phyloP scores from a whole-genome alignment of 345 rosid genomes.

The Cardamine occulta region DNA sequence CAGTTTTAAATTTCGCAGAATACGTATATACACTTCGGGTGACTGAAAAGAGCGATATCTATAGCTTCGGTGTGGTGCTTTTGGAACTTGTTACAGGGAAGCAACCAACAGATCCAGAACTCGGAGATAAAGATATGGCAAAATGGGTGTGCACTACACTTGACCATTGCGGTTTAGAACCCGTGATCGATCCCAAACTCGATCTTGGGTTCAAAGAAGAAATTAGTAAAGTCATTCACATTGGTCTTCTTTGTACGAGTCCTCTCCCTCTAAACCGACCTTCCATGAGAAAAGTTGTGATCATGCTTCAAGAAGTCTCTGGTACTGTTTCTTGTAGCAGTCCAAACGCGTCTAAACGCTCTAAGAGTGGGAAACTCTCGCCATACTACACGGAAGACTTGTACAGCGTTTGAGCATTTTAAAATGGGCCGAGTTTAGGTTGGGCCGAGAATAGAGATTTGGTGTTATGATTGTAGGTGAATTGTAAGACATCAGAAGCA shows the following conservation, averaged over 20 bases:
- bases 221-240: constrained; percentile 63
- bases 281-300: constrained; percentile 89
- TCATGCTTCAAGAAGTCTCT: constrained; percentile 69
- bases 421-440: constrained; percentile 15
- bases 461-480: constrained; percentile 15
- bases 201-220: constrained; percentile 56
- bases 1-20: constrained; percentile 52
- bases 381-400: constrained; percentile 67
- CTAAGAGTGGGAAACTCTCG: constrained; percentile 62
- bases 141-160: constrained; percentile 68
- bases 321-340: constrained; percentile 36
- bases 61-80: constrained; percentile 88
- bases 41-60: constrained; percentile 93
- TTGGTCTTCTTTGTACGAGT: constrained; percentile 75
- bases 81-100: constrained; percentile 83
- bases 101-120: constrained; percentile 65
- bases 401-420: constrained; percentile 34
- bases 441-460: neutral
- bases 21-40: constrained; percentile 86
- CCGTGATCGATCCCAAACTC: constrained; percentile 68
- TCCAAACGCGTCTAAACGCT: constrained; percentile 35
- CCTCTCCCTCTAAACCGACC: constrained; percentile 84
- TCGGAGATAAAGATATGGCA: constrained; percentile 80
- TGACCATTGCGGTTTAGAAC: constrained; percentile 56
- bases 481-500: constrained; percentile 27